phyloP scores from a whole-genome alignment of 1,284 basidiomycete genomes.

The Boletus holoroseus region DNA sequence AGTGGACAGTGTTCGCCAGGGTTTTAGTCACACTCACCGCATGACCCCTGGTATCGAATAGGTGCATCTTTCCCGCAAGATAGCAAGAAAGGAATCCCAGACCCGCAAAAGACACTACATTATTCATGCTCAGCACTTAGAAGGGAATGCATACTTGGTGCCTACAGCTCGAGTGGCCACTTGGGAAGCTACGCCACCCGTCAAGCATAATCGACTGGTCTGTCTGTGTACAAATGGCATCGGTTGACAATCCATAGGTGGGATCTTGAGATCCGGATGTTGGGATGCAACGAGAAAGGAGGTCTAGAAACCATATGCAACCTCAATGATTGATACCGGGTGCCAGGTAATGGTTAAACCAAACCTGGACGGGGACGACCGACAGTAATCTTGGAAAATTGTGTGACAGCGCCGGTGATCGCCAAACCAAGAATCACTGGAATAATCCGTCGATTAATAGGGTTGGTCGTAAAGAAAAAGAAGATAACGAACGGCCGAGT shows the following conservation, averaged over 20 bases:
- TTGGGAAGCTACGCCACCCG: conserved; percentile 92
- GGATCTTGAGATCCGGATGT: conserved; percentile 59
- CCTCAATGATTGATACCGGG: not conserved
- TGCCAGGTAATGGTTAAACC: conserved; percentile 7
- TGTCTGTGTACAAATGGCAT: conserved; percentile 74
- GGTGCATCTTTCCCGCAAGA: conserved; percentile 85
- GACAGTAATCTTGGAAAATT: conserved; percentile 82
- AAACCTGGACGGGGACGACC: conserved; percentile 83
- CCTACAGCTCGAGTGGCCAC: conserved; percentile 82
- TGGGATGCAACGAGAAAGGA: conserved; percentile 83
- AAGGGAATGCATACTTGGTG: conserved; percentile 10
- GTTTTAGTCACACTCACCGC: conserved; percentile 44
- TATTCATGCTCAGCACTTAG: conserved; percentile 5
- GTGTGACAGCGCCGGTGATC: conserved; percentile 77
- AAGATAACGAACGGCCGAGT: conserved; percentile 58
- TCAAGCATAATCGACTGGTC: conserved; percentile 60
- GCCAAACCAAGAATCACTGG: conserved; percentile 70
- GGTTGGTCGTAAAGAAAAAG: conserved; percentile 12
- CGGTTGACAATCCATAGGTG: conserved; percentile 68
- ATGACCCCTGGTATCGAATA: conserved; percentile 81
- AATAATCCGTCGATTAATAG: not conserved
- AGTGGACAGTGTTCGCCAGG: not conserved
- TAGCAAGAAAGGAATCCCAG: conserved; percentile 88
- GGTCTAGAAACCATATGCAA: conserved; percentile 42
- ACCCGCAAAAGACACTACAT: conserved; percentile 83